These are phyloP conservation scores for Emmonsiellopsis sp. DNA, from an alignment of 2,329 filamentous ascomycete species.

Conservation along the genomic window DNA sequence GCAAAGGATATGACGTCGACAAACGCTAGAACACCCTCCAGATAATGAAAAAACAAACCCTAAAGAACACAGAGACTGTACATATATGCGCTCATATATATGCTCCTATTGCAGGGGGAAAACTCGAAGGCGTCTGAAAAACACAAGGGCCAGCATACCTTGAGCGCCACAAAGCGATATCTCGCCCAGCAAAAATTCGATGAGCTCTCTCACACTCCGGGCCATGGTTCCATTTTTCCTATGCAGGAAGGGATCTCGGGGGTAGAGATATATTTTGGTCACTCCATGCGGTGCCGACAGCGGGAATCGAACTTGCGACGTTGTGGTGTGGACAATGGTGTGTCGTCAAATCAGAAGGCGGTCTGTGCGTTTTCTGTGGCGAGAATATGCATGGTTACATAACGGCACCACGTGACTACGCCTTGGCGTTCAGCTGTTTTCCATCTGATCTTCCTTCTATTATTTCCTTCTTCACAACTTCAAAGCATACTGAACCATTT, in stretches of 20 bases:
- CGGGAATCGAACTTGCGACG: slow-evolving; percentile 10
- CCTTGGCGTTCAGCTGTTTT: not conserved
- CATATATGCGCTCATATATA: not conserved
- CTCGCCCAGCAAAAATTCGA: slow-evolving; percentile 49
- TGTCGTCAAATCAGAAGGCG: not conserved
- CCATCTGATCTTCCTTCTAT: not conserved
- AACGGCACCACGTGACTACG: not conserved
- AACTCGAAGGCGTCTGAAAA: not conserved
- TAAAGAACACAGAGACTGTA: too few species aligned
- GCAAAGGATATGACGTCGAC: too few species aligned
- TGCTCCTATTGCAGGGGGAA: not conserved
- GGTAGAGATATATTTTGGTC: not conserved
- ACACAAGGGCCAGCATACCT: slow-evolving; percentile 38
- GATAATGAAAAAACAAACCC: too few species aligned
- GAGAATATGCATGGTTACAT: not conserved
- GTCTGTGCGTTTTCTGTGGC: not conserved
- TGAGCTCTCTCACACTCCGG: slow-evolving; percentile 45
- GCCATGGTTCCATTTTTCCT: slow-evolving; percentile 27
- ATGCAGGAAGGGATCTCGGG: not conserved
- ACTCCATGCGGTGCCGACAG: not conserved
- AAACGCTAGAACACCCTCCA: too few species aligned
- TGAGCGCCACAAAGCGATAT: slow-evolving; percentile 49
- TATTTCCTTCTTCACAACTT: too few species aligned
- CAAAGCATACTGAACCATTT: too few species aligned
- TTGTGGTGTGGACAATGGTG: slow-evolving; percentile 1